A percentile compares a stretch with the other conserved stretches of the same genome.
Evolutionary conservation across 2,329 filamentous ascomycete species (phyloP).

Genomic region (Colletotrichum euphorbiae): DNA sequence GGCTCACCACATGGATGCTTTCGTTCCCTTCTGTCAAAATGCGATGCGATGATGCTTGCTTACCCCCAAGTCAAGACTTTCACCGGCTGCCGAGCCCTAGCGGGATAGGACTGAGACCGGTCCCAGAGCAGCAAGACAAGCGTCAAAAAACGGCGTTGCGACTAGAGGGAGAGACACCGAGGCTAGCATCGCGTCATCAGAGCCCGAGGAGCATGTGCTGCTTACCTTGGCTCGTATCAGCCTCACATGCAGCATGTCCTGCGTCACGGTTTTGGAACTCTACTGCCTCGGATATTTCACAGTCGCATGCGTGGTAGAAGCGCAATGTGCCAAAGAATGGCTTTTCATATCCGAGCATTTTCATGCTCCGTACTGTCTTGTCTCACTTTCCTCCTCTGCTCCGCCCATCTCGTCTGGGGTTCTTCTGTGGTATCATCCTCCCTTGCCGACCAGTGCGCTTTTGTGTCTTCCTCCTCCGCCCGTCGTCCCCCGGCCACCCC

Average conservation of each 20-base stretch:
- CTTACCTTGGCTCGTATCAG: no score
- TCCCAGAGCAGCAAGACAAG: neutral
- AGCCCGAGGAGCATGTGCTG: no score
- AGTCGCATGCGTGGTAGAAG: neutral
- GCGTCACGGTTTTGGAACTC: no score
- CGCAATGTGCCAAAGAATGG: conserved; percentile 33
- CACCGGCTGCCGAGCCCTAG: neutral
- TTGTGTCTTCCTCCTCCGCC: conserved; percentile 16
- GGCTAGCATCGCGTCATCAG: neutral
- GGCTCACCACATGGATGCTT: conserved; percentile 6
- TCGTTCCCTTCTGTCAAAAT: neutral
- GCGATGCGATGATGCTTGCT: neutral
- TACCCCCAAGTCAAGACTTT: neutral
- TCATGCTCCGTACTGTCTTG: conserved; percentile 11
- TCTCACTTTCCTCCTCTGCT: conserved; percentile 11
- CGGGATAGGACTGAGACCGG: neutral
- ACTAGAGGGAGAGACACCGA: neutral
- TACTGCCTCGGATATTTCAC: neutral
- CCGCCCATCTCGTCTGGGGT: neutral
- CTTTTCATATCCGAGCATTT: conserved; percentile 39
- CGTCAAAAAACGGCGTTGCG: neutral
- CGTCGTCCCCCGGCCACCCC: neutral
- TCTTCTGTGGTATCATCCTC: conserved; percentile 39
- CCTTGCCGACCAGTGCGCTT: conserved; percentile 9
- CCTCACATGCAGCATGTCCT: no score